Evolutionary conservation across 2,329 filamentous ascomycete species (phyloP).

Genomic region (Rugonectria rugulosa): DNA sequence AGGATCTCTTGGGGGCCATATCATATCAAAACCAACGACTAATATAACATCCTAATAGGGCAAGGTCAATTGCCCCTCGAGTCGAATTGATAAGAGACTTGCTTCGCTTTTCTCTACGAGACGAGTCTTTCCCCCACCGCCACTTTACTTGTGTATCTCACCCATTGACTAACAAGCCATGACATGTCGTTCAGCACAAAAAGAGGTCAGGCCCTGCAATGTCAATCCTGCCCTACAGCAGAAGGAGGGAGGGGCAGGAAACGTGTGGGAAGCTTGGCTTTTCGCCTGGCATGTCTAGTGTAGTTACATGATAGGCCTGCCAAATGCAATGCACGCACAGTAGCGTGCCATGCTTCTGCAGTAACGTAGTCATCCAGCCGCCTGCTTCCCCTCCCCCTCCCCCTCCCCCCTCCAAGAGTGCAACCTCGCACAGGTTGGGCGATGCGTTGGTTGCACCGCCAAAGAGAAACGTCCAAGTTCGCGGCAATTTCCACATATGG

Average conservation of each 20-base stretch:
- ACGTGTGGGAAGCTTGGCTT: not conserved
- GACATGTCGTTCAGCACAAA: not conserved
- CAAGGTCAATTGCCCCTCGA: too few relatives aligned
- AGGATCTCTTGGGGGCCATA: too few relatives aligned
- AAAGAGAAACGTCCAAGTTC: conserved; percentile 29
- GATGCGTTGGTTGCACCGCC: conserved; percentile 13
- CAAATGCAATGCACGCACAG: not conserved
- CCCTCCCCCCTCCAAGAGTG: conserved; percentile 7
- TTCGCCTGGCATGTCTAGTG: not conserved
- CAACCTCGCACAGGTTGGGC: conserved; percentile 25
- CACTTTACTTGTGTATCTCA: too few relatives aligned
- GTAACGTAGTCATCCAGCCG: too few relatives aligned
- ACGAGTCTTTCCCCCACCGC: conserved; percentile 3
- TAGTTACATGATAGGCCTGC: not conserved
- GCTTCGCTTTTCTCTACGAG: too few relatives aligned
- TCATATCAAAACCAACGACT: too few relatives aligned
- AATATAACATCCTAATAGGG: too few relatives aligned
- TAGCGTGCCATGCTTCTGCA: not conserved
- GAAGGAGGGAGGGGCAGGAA: not conserved
- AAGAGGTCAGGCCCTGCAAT: not conserved
- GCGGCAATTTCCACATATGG: conserved; percentile 37
- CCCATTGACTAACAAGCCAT: not conserved
- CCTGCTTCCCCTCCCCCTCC: not conserved
- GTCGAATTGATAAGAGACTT: too few relatives aligned
- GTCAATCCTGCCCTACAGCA: conserved; percentile 6